These are phyloP conservation scores for Gamsiella multidivaricata DNA, from an alignment of 192 early-diverging fungal genomes.

Conservation along the genomic window DNA sequence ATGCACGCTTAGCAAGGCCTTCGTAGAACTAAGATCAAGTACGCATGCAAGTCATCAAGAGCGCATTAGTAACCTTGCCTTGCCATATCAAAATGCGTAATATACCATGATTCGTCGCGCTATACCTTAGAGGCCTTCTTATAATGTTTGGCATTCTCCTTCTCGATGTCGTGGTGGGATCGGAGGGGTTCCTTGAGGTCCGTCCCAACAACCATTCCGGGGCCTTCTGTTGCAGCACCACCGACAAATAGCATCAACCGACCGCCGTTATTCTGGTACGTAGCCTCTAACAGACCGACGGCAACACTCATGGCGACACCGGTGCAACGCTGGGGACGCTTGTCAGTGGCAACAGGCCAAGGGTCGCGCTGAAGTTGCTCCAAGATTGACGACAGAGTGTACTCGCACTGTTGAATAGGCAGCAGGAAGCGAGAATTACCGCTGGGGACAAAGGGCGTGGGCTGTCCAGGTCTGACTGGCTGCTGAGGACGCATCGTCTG, in stretches of 20 bases:
- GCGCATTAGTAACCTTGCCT: no score
- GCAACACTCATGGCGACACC: conserved; percentile 96
- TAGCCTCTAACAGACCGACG: conserved; percentile 91
- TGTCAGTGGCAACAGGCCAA: conserved; percentile 94
- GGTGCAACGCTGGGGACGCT: conserved; percentile 93
- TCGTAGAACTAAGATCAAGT: conserved; percentile 94
- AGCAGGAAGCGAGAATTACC: conserved; percentile 81
- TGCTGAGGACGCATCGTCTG: conserved; percentile 57
- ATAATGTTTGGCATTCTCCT: conserved; percentile 91
- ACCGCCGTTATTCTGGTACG: conserved; percentile 92
- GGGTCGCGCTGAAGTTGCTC: conserved; percentile 98
- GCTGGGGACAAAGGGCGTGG: conserved; percentile 22
- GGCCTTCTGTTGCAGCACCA: conserved; percentile 95
- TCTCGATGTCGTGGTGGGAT: conserved; percentile 98
- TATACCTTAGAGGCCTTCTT: conserved; percentile 91
- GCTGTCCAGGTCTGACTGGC: conserved; percentile 59
- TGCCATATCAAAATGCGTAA: no score
- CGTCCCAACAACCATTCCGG: conserved; percentile 94
- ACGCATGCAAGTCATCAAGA: no score
- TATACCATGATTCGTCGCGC: not conserved
- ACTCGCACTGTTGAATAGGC: conserved; percentile 95
- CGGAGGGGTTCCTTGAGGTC: conserved; percentile 96
- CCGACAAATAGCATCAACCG: conserved; percentile 95
- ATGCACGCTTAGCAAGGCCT: conserved; percentile 83
- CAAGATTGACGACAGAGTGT: conserved; percentile 92